Percentiles rank a stretch among this genome's conserved stretches.
Evolutionary conservation across 2,329 filamentous ascomycete species (phyloP).

Genomic region (Cladobotryum mycophilum): DNA sequence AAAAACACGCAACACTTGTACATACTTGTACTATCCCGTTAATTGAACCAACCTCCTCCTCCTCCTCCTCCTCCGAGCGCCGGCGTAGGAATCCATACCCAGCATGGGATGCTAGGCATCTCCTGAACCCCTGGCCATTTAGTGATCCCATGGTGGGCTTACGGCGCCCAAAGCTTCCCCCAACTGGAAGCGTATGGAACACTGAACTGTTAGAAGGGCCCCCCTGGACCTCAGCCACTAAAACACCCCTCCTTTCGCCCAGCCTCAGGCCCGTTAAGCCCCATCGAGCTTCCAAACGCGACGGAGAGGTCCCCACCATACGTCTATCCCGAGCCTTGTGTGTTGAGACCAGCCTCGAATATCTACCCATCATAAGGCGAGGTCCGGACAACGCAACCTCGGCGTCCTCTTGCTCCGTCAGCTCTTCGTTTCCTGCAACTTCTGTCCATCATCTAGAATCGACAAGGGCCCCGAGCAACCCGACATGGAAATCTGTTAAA

Average conservation of each 20-base stretch:
- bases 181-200: too few relatives aligned
- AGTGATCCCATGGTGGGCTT: too few relatives aligned
- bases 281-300: constrained; percentile 3
- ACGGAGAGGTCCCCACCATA: constrained; percentile 5
- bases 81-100: too few relatives aligned
- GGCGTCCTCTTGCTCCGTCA: background rate
- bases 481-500: constrained; percentile 11
- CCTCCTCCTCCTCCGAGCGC: too few relatives aligned
- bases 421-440: background rate
- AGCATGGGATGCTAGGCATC: too few relatives aligned
- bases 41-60: too few relatives aligned
- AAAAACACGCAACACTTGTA: too few relatives aligned
- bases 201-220: background rate
- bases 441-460: background rate
- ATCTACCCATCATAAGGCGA: background rate
- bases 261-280: constrained; percentile 4
- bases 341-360: constrained; percentile 5
- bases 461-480: background rate
- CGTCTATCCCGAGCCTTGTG: constrained; percentile 1
- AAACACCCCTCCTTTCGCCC: background rate
- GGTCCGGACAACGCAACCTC: background rate
- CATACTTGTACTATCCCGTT: too few relatives aligned
- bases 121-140: too few relatives aligned
- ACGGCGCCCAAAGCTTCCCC: too few relatives aligned
- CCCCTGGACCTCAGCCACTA: constrained; percentile 1